Evolutionary conservation across 257 asterid species (phyloP).

Genomic region (Nyctanthes arbortristis): DNA sequence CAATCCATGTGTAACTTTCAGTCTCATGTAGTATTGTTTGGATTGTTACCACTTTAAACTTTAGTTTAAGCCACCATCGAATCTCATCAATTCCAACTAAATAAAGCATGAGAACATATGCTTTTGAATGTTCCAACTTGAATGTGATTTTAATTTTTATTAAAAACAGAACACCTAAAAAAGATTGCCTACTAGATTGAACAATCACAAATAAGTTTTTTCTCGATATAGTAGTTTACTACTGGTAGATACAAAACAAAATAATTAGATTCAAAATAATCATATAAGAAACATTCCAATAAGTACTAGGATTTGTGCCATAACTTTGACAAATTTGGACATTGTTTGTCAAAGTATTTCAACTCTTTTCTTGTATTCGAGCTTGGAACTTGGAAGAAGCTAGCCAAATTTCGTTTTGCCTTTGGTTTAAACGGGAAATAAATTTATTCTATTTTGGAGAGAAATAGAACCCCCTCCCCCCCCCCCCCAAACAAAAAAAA

Average conservation of each 20-base stretch:
- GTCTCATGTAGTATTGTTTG: background rate
- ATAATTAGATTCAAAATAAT: too few species aligned
- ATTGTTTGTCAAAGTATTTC: too few species aligned
- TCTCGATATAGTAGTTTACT: too few species aligned
- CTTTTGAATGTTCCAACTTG: background rate
- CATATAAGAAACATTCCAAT: too few species aligned
- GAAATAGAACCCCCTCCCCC: background rate
- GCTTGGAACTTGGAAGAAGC: background rate
- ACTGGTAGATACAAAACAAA: too few species aligned
- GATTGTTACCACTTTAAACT: background rate
- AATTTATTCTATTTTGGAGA: background rate
- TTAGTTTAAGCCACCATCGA: background rate
- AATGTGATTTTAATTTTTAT: background rate
- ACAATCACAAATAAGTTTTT: too few species aligned
- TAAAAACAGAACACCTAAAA: too few species aligned
- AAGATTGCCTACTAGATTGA: background rate
- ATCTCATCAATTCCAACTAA: background rate
- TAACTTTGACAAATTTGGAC: background rate
- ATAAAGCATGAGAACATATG: background rate
- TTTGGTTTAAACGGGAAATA: background rate
- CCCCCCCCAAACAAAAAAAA: too few species aligned
- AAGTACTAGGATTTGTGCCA: constrained; percentile 1
- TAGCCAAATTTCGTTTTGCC: background rate
- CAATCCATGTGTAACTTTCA: background rate
- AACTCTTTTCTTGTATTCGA: background rate